A percentile compares a stretch with the other conserved stretches of the same genome.
Evolutionary conservation across 2,329 filamentous ascomycete genomes (phyloP).

Genomic region (Triangularia setosa): DNA sequence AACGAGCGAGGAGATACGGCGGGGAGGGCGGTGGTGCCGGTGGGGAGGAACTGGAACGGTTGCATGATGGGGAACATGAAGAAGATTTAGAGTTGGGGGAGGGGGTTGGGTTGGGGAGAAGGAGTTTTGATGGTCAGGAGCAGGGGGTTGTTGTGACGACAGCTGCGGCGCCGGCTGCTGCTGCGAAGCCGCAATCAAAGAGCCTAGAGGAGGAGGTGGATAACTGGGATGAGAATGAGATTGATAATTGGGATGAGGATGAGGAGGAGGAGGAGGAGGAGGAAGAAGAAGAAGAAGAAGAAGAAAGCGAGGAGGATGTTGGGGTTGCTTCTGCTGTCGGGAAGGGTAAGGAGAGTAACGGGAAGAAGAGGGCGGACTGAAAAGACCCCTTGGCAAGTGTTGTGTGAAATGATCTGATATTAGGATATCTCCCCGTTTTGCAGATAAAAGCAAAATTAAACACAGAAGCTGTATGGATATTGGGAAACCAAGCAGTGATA

Average conservation of each 20-base stretch:
- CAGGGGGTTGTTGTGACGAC: conserved; percentile 18
- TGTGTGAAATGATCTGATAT: too few relatives aligned
- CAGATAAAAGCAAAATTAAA: background rate
- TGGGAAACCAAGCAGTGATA: background rate
- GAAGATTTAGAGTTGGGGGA: conserved; percentile 75
- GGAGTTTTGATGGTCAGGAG: conserved; percentile 21
- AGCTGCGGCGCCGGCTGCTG: background rate
- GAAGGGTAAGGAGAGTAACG: conserved; percentile 16
- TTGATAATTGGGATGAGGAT: conserved; percentile 56
- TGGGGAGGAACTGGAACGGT: conserved; percentile 37
- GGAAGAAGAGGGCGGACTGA: conserved; percentile 31
- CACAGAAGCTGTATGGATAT: background rate
- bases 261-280: conserved; percentile 38
- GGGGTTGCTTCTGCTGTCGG: conserved; percentile 13
- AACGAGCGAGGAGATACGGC: conserved; percentile 69
- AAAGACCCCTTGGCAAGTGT: too few relatives aligned
- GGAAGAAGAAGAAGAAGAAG: background rate
- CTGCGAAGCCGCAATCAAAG: conserved; percentile 14
- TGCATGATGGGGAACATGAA: conserved; percentile 43
- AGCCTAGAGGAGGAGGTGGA: conserved; percentile 79
- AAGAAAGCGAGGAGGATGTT: conserved; percentile 7
- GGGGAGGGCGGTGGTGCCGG: conserved; percentile 61
- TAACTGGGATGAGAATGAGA: conserved; percentile 85
- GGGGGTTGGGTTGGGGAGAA: conserved; percentile 54
- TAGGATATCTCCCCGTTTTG: background rate